These are phyloP conservation scores for Magnusiomyces fungicola DNA, from an alignment of 1,139 yeast species.

Conservation along the genomic window DNA sequence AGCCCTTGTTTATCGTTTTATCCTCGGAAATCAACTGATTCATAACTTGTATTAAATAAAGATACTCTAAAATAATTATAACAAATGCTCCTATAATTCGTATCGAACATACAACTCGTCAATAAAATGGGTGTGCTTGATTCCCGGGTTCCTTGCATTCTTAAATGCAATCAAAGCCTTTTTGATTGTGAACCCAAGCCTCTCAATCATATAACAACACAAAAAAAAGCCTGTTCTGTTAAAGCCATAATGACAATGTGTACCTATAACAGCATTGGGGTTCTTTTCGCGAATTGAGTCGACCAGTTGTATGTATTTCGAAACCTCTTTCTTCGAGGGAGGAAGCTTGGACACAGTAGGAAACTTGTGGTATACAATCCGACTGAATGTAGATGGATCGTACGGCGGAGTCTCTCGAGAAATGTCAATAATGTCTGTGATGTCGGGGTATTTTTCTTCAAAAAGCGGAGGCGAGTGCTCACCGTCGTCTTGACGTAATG, in stretches of 20 bases:
- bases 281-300: slow-evolving; percentile 38
- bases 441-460: slow-evolving; percentile 43
- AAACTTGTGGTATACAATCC: slow-evolving; percentile 57
- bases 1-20: too few species aligned
- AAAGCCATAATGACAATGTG: slow-evolving; percentile 79
- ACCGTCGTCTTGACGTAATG: slow-evolving; percentile 57
- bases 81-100: too few species aligned
- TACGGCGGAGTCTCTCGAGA: slow-evolving; percentile 75
- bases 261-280: slow-evolving; percentile 37
- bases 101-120: slow-evolving; percentile 68
- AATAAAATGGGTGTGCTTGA: slow-evolving; percentile 69
- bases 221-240: slow-evolving; percentile 72
- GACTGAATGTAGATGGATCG: slow-evolving; percentile 49
- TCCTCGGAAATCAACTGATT: too few species aligned
- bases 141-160: slow-evolving; percentile 59
- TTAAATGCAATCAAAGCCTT: slow-evolving; percentile 60
- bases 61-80: too few species aligned
- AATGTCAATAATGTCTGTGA: slow-evolving; percentile 60
- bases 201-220: slow-evolving; percentile 61
- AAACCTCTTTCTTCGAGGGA: slow-evolving; percentile 56
- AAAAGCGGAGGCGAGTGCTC: slow-evolving; percentile 52
- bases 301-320: slow-evolving; percentile 48
- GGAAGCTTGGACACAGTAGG: slow-evolving; percentile 75
- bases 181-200: slow-evolving; percentile 49
- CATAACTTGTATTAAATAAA: too few species aligned